A percentile compares a stretch with the other conserved stretches of the same genome.
Conservation (phyloP, 1,139 yeast genomes). For the Pichia sp. region DNA sequence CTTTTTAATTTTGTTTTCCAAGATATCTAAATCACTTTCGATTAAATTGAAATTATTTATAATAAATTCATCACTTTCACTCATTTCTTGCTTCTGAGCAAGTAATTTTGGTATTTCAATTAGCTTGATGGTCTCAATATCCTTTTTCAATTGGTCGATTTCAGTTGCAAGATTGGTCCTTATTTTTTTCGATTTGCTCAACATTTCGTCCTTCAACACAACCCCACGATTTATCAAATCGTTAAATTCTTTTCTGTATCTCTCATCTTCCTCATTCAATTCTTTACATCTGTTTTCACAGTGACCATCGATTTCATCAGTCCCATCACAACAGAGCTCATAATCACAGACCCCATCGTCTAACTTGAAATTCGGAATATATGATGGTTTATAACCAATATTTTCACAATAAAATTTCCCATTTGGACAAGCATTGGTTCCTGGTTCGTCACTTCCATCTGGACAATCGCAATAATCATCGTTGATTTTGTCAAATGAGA, state of each 20-base stretch:
- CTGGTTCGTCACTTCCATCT: slow-evolving; percentile 97
- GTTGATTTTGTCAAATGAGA: slow-evolving; percentile 59
- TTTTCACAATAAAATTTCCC: slow-evolving; percentile 69
- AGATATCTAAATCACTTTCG: slow-evolving; percentile 8
- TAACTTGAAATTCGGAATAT: slow-evolving; percentile 53
- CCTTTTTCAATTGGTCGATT: slow-evolving; percentile 10
- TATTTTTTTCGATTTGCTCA: slow-evolving; percentile 21
- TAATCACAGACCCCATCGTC: slow-evolving; percentile 94
- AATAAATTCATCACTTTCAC: slow-evolving; percentile 13
- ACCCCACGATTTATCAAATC: slow-evolving; percentile 29
- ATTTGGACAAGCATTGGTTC: slow-evolving; percentile 74
- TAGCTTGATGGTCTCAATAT: slow-evolving; percentile 10
- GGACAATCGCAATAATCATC: slow-evolving; percentile 96
- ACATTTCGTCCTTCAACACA: slow-evolving; percentile 13
- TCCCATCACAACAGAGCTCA: slow-evolving; percentile 87
- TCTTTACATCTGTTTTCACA: slow-evolving; percentile 58
- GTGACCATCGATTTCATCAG: slow-evolving; percentile 56
- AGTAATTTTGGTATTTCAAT: slow-evolving; percentile 1
- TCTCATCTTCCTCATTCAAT: slow-evolving; percentile 30
- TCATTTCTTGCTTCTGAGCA: slow-evolving; percentile 5
- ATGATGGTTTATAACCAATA: slow-evolving; percentile 54
- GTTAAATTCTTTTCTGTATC: slow-evolving; percentile 25
- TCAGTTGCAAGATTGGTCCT: slow-evolving; percentile 8
- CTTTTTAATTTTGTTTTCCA: not conserved
- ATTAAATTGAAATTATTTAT: slow-evolving; percentile 20